Base-by-base conservation (phyloP, 345 rosid species). In the Crucihimalaya himalaica region DNA sequence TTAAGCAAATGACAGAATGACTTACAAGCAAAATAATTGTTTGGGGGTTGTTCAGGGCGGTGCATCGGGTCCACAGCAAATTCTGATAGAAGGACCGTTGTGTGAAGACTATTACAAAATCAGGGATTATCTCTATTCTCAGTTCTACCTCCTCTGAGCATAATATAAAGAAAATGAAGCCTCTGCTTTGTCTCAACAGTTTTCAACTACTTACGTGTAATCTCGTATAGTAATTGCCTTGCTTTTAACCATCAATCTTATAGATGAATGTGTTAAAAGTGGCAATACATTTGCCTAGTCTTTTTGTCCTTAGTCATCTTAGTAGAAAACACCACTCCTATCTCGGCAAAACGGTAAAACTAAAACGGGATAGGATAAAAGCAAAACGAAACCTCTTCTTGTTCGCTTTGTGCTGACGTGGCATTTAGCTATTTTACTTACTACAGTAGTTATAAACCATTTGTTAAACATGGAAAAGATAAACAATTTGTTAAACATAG, bases 71-170 rank as follows among this genome's bases (percentile, higher is more conserved):
- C 86, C 88, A 23, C 99, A 92, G 77, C 99, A 95, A 60, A 83
- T 95, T 54, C 79, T 92, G 52, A 84, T 95, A 3, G 99, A 95
- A 81, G 99, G 99, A 43, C 99, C 99, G 0, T 80, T 95, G 42
- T 88, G 97, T 18, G 97, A 95, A 65, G 99, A 92, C 64, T 95
- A 95, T 31, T 95, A 92, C 35, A 88, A 89, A 82, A 91, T 95
- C 60, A 82, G 97, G 0, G 97, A 90, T 35, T 79, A 86, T 78
- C 86, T 95, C 14, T 89, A 92, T 79, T 89, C 99, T 20, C 99
- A 95, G 72, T 92, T 92, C 79, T 92, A 86, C 82, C 85, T 95
- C 80, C 86, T 89, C 16, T 94, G 21, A 72, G 25, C 25, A 23
- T 59, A 28, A 16, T 16, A 3, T 5, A 13, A 8, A 47, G 23